Conservation (phyloP, 768 basidiomycete species). For the Xerocomus potaroensis region DNA sequence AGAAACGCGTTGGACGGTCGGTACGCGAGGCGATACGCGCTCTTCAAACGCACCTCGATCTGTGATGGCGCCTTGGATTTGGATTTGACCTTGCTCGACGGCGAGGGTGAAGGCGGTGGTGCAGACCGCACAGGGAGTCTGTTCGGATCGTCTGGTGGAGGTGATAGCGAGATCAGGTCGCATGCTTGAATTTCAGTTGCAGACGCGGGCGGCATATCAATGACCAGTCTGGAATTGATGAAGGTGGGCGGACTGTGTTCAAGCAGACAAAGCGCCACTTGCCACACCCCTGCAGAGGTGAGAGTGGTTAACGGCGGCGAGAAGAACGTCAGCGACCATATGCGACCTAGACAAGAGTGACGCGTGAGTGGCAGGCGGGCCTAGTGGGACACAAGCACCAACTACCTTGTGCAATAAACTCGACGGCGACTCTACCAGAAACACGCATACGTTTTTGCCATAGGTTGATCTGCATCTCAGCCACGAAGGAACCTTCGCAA, state of each 20-base stretch:
- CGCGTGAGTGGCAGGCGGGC: background rate
- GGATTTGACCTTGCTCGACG: background rate
- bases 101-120: background rate
- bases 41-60: conserved; percentile 32
- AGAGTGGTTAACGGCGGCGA: conserved; percentile 7
- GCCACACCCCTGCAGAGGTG: conserved; percentile 27
- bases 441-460: conserved; percentile 75
- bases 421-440: conserved; percentile 47
- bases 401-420: conserved; percentile 63
- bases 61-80: conserved; percentile 5
- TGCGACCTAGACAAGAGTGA: conserved; percentile 15
- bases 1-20: conserved; percentile 12
- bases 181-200: background rate
- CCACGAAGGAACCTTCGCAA: conserved; percentile 51
- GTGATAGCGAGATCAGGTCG: conserved; percentile 9
- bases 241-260: conserved; percentile 57
- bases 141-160: background rate
- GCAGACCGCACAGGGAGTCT: background rate
- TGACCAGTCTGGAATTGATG: conserved; percentile 49
- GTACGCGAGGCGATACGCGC: conserved; percentile 18
- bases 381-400: too few relatives aligned
- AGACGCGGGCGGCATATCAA: conserved; percentile 31
- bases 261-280: conserved; percentile 46
- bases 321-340: conserved; percentile 27
- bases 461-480: conserved; percentile 39